Evolutionary conservation across 140 eudicot genomes (phyloP).

Genomic region (Anethum foeniculum): DNA sequence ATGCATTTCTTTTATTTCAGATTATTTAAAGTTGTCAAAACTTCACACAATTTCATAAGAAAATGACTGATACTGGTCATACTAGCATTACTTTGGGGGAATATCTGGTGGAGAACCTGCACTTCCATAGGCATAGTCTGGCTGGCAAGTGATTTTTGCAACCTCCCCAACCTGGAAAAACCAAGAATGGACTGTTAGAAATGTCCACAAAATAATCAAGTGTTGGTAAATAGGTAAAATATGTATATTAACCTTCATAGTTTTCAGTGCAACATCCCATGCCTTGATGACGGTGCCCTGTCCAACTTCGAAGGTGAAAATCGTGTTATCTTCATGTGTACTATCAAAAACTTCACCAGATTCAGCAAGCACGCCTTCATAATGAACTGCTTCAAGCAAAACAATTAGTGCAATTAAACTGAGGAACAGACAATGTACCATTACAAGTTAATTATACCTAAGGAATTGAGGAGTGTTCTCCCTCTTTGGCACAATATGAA

Average conservation of each 20-base stretch:
- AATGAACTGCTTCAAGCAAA: slow-evolving; percentile 57
- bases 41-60: not conserved
- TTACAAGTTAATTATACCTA: not conserved
- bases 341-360: slow-evolving; percentile 93
- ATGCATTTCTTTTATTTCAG: not conserved
- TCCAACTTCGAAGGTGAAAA: slow-evolving; percentile 80
- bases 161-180: slow-evolving; percentile 82
- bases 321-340: slow-evolving; percentile 89
- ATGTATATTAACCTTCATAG: slow-evolving; percentile 68
- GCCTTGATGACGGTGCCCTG: slow-evolving; percentile 83
- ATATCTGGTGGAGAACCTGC: slow-evolving; percentile 97
- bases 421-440: not conserved
- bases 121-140: slow-evolving; percentile 91
- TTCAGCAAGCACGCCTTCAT: slow-evolving; percentile 84
- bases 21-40: not conserved
- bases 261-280: slow-evolving; percentile 92
- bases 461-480: not conserved
- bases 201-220: not conserved
- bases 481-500: not conserved
- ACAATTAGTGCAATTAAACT: not conserved
- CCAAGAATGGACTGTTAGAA: not conserved
- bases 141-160: slow-evolving; percentile 80
- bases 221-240: not conserved
- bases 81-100: slow-evolving; percentile 65
- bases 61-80: not conserved